phyloP scores from a whole-genome alignment of 768 basidiomycete genomes.

The Suillus paluster region DNA sequence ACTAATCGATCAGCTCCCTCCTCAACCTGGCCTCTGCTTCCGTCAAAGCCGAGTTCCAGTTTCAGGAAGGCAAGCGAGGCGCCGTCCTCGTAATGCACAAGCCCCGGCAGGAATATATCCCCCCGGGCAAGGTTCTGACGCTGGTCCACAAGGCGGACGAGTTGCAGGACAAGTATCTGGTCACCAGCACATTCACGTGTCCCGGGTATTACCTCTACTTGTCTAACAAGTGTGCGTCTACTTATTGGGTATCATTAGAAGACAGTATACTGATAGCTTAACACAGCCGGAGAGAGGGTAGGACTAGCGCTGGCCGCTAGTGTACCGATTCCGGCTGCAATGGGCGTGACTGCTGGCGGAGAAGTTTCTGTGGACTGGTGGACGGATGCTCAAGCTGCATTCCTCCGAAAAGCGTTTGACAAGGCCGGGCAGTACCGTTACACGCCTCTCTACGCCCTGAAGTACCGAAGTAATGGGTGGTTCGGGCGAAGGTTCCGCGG shows the following conservation, averaged over 20 bases:
- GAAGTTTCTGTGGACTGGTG: neutral
- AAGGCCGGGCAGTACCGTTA: neutral
- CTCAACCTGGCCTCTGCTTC: constrained; percentile 25
- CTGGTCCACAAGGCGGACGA: constrained; percentile 24
- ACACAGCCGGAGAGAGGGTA: constrained; percentile 2
- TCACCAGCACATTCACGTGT: constrained; percentile 34
- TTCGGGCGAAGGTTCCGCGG: constrained; percentile 17
- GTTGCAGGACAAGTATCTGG: constrained; percentile 36
- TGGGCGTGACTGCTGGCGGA: too few relatives aligned
- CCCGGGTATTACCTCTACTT: constrained; percentile 40
- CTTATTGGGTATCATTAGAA: neutral
- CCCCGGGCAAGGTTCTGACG: constrained; percentile 22
- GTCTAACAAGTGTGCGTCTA: constrained; percentile 23
- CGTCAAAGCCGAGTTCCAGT: constrained; percentile 31
- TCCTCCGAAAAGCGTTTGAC: neutral
- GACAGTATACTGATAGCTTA: constrained; percentile 7
- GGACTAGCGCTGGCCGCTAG: too few relatives aligned
- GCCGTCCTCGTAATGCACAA: constrained; percentile 30
- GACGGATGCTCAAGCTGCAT: constrained; percentile 1
- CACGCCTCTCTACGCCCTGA: constrained; percentile 8
- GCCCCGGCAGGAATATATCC: constrained; percentile 24
- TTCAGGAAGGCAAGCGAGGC: constrained; percentile 22
- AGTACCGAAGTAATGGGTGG: neutral
- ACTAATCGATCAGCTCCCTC: neutral
- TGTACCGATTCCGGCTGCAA: too few relatives aligned